These are phyloP conservation scores for Canariomyces notabilis DNA, from an alignment of 2,329 filamentous ascomycete genomes.

Conservation along the genomic window DNA sequence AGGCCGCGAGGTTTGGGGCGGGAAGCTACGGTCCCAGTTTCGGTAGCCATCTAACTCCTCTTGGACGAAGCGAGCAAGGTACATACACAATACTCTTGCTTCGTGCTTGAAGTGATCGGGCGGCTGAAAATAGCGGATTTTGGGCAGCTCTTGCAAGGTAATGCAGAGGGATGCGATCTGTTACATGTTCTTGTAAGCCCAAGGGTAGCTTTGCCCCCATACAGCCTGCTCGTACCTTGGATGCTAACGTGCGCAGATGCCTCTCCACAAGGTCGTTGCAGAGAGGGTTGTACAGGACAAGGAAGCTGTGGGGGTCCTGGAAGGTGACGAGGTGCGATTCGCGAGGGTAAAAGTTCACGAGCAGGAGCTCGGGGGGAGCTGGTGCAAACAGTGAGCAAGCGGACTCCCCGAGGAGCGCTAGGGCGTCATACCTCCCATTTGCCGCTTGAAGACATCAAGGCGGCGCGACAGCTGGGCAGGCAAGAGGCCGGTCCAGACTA, in stretches of 20 bases:
- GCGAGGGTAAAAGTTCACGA: conserved; percentile 83
- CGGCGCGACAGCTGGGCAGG: conserved; percentile 65
- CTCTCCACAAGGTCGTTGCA: conserved; percentile 79
- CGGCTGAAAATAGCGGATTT: conserved; percentile 77
- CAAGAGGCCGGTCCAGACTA: conserved; percentile 81
- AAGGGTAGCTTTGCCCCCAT: background rate
- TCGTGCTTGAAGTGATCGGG: conserved; percentile 74
- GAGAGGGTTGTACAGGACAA: conserved; percentile 80
- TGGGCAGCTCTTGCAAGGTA: conserved; percentile 87
- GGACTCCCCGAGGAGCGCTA: background rate
- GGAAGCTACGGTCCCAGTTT: conserved; percentile 77
- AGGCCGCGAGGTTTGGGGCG: conserved; percentile 70
- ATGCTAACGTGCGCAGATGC: conserved; percentile 79
- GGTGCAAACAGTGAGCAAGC: background rate
- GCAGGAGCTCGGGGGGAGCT: conserved; percentile 69
- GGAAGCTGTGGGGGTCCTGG: conserved; percentile 92
- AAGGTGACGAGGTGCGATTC: conserved; percentile 92
- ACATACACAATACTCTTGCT: conserved; percentile 78
- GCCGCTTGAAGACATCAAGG: conserved; percentile 67
- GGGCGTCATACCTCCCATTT: conserved; percentile 49
- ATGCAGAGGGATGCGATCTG: conserved; percentile 85
- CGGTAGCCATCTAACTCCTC: conserved; percentile 87
- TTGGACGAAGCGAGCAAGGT: conserved; percentile 86
- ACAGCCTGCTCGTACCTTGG: conserved; percentile 62
- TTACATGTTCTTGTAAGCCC: conserved; percentile 2